Evolutionary conservation across 257 asterid genomes (phyloP), one percentile per base, ranked within the genome.

Genomic region (Gentiana macrophylla): DNA sequence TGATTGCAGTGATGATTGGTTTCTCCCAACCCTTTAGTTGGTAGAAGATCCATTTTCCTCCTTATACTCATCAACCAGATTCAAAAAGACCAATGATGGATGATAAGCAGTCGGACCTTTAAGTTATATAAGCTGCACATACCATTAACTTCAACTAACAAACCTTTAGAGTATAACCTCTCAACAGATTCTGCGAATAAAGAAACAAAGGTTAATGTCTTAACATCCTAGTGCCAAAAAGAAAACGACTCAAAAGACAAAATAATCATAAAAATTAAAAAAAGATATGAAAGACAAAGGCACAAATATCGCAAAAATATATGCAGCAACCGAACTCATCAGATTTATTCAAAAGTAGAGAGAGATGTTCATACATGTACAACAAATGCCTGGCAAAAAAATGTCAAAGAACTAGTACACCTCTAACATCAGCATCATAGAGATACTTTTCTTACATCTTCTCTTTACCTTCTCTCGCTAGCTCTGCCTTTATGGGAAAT

Each of bases 11-110:
- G 59, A 36, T 58, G 60, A 66, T 63, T 70, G 53, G 47, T 56
- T 62, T 52, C 73, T 49, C 50, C 75, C 63, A 67, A 63, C 71
- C 74, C 62, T 60, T 69, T 60, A 62, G 71, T 56, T 55, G 74
- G 70, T 50, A 64, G 67, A 57, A 61, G 66, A 68, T 66, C 57
- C 55, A 38, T 32, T 33, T 68, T 62, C 68, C 56, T 59, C 57
- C 65, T 63, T 66, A 65, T 53, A 34, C 84, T 47, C 84, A 78
- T 78, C 76, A 78, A 78, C 78, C 74, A 71, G 84, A 78, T 74
- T 69, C 78, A 63, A 61, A 74, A 57, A 60, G 74, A 46, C 71
- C 72, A 62, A 61, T 50, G 67, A 70, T 58, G 75, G 68, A 71
- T 56, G 65, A 76, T 63, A 51, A 56, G 73, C 55, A 61, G 63